Conservation (phyloP, 2,329 filamentous ascomycete species). For the Botrytis cinerea region DNA sequence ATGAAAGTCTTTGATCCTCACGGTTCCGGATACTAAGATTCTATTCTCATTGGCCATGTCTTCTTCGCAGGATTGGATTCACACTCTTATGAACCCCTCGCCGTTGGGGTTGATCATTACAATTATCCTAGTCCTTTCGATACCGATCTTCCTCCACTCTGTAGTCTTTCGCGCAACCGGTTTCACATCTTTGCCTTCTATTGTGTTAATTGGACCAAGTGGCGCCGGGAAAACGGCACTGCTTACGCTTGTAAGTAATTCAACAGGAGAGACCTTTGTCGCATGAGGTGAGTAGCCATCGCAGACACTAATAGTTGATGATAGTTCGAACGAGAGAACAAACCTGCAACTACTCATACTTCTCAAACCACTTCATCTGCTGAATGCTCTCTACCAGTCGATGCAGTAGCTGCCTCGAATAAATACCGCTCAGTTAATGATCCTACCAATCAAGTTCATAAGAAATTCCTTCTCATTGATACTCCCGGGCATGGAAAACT, state of each 20-base stretch:
- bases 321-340: constrained; percentile 56
- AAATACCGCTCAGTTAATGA: constrained; percentile 68
- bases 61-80: constrained; percentile 44
- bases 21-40: neutral
- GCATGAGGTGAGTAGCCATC: constrained; percentile 12
- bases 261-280: neutral
- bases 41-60: constrained; percentile 23
- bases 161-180: constrained; percentile 66
- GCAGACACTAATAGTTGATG: constrained; percentile 26
- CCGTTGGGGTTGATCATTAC: constrained; percentile 66
- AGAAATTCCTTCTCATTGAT: constrained; percentile 77
- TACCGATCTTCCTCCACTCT: constrained; percentile 77
- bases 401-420: constrained; percentile 55
- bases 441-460: constrained; percentile 57
- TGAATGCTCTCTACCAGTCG: constrained; percentile 56
- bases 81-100: constrained; percentile 61
- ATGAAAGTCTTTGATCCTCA: neutral
- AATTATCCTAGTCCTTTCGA: constrained; percentile 65
- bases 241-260: constrained; percentile 65
- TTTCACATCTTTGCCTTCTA: constrained; percentile 69
- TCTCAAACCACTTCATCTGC: constrained; percentile 61
- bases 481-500: constrained; percentile 97
- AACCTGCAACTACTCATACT: constrained; percentile 52
- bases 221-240: constrained; percentile 87
- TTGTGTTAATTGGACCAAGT: constrained; percentile 79